Percentiles rank a stretch among this genome's conserved stretches.
phyloP scores from a whole-genome alignment of 495 filamentous ascomycete genomes.

The Polyplosphaeria fusca region DNA sequence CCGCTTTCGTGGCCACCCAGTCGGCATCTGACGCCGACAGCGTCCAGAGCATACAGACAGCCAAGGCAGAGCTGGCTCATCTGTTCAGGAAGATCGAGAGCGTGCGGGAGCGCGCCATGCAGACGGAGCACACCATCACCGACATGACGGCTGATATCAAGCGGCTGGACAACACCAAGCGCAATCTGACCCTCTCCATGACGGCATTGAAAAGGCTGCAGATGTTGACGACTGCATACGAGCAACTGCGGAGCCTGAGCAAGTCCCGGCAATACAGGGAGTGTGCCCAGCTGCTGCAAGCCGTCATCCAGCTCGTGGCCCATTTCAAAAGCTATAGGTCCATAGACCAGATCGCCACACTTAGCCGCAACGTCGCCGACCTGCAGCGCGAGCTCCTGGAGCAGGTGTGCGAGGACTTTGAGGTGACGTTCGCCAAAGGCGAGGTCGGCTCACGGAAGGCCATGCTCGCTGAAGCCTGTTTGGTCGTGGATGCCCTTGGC shows the following conservation, averaged over 20 bases:
- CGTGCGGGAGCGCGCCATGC: constrained; percentile 81
- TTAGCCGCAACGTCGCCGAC: constrained; percentile 90
- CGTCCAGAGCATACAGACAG: constrained; percentile 82
- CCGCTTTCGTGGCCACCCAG: constrained; percentile 71
- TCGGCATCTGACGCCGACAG: constrained; percentile 82
- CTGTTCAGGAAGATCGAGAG: constrained; percentile 95
- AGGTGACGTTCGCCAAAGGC: constrained; percentile 86
- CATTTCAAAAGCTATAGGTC: constrained; percentile 98
- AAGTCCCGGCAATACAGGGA: constrained; percentile 91
- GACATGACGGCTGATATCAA: constrained; percentile 99
- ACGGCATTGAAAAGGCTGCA: constrained; percentile 94
- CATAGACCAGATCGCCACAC: constrained; percentile 94
- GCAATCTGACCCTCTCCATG: constrained; percentile 95
- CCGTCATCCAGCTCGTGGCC: constrained; percentile 95
- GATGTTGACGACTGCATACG: constrained; percentile 98
- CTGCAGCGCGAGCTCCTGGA: constrained; percentile 91
- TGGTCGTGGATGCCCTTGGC: constrained; percentile 92
- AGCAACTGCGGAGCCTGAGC: constrained; percentile 82
- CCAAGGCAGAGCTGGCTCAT: constrained; percentile 81
- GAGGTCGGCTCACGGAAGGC: constrained; percentile 69
- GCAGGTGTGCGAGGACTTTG: constrained; percentile 97
- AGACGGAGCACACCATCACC: constrained; percentile 93
- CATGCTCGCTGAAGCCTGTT: constrained; percentile 79
- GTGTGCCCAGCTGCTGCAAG: constrained; percentile 90
- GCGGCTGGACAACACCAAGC: constrained; percentile 91